Percentiles rank a stretch among this genome's conserved stretches.
phyloP scores from a whole-genome alignment of 371 early-diverging fungal species.

The Funneliformis caledonium region DNA sequence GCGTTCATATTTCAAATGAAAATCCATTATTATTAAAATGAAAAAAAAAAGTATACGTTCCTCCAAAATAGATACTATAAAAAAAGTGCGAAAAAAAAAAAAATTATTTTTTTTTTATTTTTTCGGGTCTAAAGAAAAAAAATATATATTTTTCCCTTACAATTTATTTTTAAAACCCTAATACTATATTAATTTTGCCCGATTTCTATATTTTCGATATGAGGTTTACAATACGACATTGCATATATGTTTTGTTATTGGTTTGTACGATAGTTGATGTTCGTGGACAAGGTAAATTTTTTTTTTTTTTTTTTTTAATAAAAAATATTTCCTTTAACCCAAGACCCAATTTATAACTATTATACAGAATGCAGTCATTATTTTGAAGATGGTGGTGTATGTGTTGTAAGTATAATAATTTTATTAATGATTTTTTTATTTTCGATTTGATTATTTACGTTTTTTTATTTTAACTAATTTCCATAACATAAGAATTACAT shows the following conservation, averaged over 20 bases:
- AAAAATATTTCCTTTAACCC: not conserved
- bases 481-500: conserved; percentile 11
- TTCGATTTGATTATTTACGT: not conserved
- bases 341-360: not conserved
- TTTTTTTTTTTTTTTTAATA: not conserved
- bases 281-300: not conserved
- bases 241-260: not conserved
- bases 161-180: no score
- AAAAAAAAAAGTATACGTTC: no score
- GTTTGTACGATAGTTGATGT: not conserved
- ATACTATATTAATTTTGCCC: no score
- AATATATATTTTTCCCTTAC: no score
- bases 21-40: no score
- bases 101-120: no score
- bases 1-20: no score
- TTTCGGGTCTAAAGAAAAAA: no score
- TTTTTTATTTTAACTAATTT: not conserved
- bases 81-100: no score
- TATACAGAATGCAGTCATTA: not conserved
- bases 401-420: conserved; percentile 1
- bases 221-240: not conserved
- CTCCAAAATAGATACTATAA: no score
- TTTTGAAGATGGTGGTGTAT: not conserved
- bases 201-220: no score
- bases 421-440: not conserved